Evolutionary conservation across 2,329 filamentous ascomycete genomes (phyloP), one percentile per base, ranked within the genome.

Genomic region (Dactylellina sp.): DNA sequence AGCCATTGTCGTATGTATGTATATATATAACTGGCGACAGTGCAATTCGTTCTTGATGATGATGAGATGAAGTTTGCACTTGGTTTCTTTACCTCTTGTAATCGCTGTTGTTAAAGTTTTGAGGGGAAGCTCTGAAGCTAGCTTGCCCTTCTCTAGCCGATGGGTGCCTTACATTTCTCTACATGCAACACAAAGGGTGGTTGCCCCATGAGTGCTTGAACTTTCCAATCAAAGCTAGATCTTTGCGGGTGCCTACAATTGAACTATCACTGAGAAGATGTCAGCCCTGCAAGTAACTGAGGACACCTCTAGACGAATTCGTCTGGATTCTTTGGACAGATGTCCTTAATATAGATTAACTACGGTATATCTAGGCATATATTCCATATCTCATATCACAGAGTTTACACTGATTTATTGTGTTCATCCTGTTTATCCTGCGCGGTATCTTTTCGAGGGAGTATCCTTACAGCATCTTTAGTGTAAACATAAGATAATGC

Each of bases 401-500:
- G 40, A 18, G 12, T 22, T 47, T 75, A 71, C 24, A 24, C 32
- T 39, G 50, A n/a, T 22, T 62, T 71, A n/a, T 65, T 71, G 28
- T 79, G 70, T 77, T 78, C 11, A 75, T 75, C 32, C 14, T 50
- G 22, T 16, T 53, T 16, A 14, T 37, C n/a, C 53, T 71, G 50
- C 37, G 25, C 5, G 28, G 28, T 32, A 9, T 57, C 80, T 78
- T 50, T 80, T 80, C 68, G 79, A 53, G 82, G 79, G 44, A 98
- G 81, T 64, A 98, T 97, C 81, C 90, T 96, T 32, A 98, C 93
- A 0, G 93, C 94, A 78, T 96, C 90, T 80, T 95, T 97, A 77
- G 88, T 91, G 80, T 90, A 96, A 5, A 96, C 85, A 80, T 99
- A 99, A 81, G 93, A 97, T 12, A 93, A 85, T 6, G 95, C 95